These are phyloP conservation scores for Ramalina intermedia DNA, from an alignment of 495 filamentous ascomycete species.

Conservation along the genomic window DNA sequence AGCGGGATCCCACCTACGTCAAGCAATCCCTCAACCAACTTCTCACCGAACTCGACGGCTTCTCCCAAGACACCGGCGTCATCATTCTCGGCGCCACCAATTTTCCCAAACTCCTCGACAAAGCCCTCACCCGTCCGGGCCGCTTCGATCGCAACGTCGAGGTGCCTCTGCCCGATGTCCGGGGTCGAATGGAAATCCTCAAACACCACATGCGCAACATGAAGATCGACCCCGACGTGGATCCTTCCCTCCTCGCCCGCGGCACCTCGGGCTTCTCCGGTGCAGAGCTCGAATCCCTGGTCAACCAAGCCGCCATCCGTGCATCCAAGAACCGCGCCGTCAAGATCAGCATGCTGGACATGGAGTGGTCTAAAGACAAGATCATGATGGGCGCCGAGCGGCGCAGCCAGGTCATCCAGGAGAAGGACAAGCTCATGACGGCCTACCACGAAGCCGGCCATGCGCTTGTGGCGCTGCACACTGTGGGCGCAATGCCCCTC, in stretches of 20 bases:
- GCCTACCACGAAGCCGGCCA: conserved; percentile 97
- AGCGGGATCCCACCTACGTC: conserved; percentile 85
- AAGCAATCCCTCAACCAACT: conserved; percentile 97
- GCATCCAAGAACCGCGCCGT: conserved; percentile 66
- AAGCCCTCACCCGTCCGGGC: conserved; percentile 84
- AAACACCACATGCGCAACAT: conserved; percentile 85
- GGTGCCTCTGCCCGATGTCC: conserved; percentile 88
- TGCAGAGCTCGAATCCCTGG: conserved; percentile 87
- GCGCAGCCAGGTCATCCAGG: conserved; percentile 70
- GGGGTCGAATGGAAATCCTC: conserved; percentile 81
- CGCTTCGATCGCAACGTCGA: conserved; percentile 86
- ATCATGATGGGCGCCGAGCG: conserved; percentile 95
- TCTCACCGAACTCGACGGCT: conserved; percentile 94
- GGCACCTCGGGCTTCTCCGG: conserved; percentile 88
- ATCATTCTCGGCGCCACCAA: conserved; percentile 95
- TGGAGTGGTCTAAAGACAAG: conserved; percentile 97
- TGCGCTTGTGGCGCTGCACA: conserved; percentile 75
- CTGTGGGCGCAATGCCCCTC: conserved; percentile 52
- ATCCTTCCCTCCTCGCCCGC: conserved; percentile 65
- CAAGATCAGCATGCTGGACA: conserved; percentile 61
- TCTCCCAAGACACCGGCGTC: conserved; percentile 83
- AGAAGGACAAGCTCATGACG: conserved; percentile 76
- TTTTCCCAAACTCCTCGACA: conserved; percentile 86
- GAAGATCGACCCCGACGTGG: conserved; percentile 61
- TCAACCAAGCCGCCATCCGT: conserved; percentile 89